Conservation (phyloP, 179 eudicot species). For the Patellifolia procumbens region DNA sequence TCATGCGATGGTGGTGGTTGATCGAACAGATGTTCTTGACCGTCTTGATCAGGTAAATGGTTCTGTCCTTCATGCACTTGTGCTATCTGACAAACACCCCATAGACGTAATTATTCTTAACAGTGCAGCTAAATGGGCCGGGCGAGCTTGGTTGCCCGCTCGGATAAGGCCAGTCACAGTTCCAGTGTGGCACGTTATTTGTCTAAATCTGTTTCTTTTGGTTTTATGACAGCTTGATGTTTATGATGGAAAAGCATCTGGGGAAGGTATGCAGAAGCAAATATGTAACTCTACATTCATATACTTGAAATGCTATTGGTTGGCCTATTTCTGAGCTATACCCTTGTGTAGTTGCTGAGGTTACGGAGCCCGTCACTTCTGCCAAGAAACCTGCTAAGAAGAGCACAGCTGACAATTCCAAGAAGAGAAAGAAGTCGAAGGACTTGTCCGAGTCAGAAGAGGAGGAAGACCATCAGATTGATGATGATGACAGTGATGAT, state of each 20-base stretch:
- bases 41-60: constrained; percentile 81
- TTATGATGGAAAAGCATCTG: constrained; percentile 81
- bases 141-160: too few relatives aligned
- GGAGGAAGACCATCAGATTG: constrained; percentile 33
- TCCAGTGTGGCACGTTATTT: too few relatives aligned
- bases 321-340: constrained; percentile 11
- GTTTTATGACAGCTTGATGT: constrained; percentile 74
- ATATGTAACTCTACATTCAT: too few relatives aligned
- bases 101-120: neutral
- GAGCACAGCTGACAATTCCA: constrained; percentile 44
- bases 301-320: neutral
- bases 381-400: constrained; percentile 51
- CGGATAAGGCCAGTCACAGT: too few relatives aligned
- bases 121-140: too few relatives aligned
- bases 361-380: constrained; percentile 34
- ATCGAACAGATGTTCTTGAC: constrained; percentile 58
- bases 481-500: constrained; percentile 30
- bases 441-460: constrained; percentile 59
- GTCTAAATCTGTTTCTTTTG: too few relatives aligned
- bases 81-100: neutral
- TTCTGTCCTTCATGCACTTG: neutral
- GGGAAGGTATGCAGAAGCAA: constrained; percentile 51
- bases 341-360: constrained; percentile 43
- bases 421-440: constrained; percentile 60
- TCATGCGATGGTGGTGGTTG: constrained; percentile 91